phyloP scores from a whole-genome alignment of 441 rosid species.

The Oxalis stricta region DNA sequence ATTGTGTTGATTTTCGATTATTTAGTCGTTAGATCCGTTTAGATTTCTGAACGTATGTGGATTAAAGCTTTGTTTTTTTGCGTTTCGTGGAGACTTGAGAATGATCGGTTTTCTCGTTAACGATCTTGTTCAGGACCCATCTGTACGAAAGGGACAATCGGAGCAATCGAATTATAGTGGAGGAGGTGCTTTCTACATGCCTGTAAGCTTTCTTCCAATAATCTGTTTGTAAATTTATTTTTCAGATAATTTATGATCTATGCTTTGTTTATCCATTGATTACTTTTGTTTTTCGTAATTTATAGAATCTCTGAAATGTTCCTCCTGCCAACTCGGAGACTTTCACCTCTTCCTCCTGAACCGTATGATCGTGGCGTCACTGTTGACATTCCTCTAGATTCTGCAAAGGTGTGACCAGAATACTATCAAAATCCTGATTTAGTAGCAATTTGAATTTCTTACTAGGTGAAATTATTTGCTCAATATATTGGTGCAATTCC shows the following conservation, averaged over 20 bases:
- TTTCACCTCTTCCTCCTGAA: conserved; percentile 94
- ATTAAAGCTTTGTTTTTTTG: not conserved
- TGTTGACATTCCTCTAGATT: conserved; percentile 69
- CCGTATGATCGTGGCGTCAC: conserved; percentile 91
- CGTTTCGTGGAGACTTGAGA: no score
- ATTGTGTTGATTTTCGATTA: not conserved
- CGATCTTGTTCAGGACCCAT: conserved; percentile 32
- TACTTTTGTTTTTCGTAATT: conserved; percentile 10
- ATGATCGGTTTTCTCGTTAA: no score
- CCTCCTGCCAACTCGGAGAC: conserved; percentile 64
- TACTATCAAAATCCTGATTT: not conserved
- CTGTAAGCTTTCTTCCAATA: conserved; percentile 18
- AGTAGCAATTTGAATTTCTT: not conserved
- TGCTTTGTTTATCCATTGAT: conserved; percentile 10
- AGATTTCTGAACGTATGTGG: not conserved
- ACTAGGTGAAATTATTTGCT: conserved; percentile 2
- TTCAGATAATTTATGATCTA: not conserved
- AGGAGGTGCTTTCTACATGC: conserved; percentile 43
- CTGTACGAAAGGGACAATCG: conserved; percentile 19
- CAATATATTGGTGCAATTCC: conserved; percentile 9
- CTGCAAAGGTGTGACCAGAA: conserved; percentile 46
- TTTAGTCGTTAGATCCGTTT: conserved; percentile 10
- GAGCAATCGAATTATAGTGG: conserved; percentile 30
- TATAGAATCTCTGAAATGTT: conserved; percentile 60
- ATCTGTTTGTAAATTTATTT: not conserved